A percentile compares a stretch with the other conserved stretches of the same genome.
Evolutionary conservation across 164 flowering plant genomes (phyloP).

Genomic region (Euptelea pleiosperma): DNA sequence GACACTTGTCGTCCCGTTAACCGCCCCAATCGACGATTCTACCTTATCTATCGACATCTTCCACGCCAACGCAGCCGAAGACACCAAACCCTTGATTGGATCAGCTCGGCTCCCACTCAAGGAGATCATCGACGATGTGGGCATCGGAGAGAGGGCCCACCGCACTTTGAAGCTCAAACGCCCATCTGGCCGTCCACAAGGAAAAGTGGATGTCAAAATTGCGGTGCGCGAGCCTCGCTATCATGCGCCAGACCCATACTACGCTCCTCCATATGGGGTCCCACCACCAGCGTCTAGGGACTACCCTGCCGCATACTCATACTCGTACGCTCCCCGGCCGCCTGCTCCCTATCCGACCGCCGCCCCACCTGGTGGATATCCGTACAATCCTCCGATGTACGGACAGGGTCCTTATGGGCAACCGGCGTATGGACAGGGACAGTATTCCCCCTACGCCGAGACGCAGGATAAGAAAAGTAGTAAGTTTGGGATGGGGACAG

Average conservation of each 20-base stretch:
- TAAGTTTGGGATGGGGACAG: slow-evolving; percentile 67
- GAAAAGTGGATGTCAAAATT: slow-evolving; percentile 51
- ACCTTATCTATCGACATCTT: slow-evolving; percentile 54
- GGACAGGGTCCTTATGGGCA: slow-evolving; percentile 16
- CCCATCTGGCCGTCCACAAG: slow-evolving; percentile 91
- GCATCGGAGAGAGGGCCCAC: slow-evolving; percentile 26
- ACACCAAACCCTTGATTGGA: slow-evolving; percentile 61
- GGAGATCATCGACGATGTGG: slow-evolving; percentile 55
- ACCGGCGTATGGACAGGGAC: slow-evolving; percentile 22
- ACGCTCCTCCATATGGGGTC: slow-evolving; percentile 41
- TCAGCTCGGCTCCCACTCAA: slow-evolving; percentile 41
- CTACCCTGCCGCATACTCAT: slow-evolving; percentile 9
- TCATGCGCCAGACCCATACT: slow-evolving; percentile 36
- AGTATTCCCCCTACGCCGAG: slow-evolving; percentile 9
- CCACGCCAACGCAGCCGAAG: slow-evolving; percentile 44
- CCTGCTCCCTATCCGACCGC: neutral
- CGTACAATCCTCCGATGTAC: slow-evolving; percentile 9
- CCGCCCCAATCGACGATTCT: slow-evolving; percentile 40
- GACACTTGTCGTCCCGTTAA: slow-evolving; percentile 47
- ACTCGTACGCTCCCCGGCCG: slow-evolving; percentile 16
- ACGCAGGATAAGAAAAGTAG: slow-evolving; percentile 42
- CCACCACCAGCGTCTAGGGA: slow-evolving; percentile 30
- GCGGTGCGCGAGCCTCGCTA: slow-evolving; percentile 35
- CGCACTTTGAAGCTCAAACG: slow-evolving; percentile 50
- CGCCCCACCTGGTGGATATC: slow-evolving; percentile 5